Evolutionary conservation across 1,139 yeast genomes (phyloP).

Genomic region (Pichia sp.): DNA sequence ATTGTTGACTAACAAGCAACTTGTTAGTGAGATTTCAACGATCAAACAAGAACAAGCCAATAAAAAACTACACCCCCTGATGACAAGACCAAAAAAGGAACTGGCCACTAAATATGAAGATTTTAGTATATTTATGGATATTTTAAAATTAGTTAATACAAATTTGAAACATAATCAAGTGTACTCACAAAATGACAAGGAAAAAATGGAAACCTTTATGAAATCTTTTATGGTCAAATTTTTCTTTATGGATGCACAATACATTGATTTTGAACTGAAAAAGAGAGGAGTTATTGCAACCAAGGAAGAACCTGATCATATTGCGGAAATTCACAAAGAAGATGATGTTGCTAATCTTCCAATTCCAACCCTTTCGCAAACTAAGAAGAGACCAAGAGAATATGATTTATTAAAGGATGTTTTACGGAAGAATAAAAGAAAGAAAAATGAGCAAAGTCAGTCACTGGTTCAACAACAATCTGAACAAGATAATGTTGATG

Average conservation of each 20-base stretch:
- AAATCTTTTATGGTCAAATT: conserved; percentile 63
- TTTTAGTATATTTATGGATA: conserved; percentile 63
- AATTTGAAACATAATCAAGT: conserved; percentile 64
- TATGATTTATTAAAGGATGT: conserved; percentile 74
- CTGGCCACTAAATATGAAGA: conserved; percentile 64
- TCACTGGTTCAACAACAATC: conserved; percentile 1
- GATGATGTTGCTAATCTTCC: conserved; percentile 13
- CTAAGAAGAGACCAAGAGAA: conserved; percentile 35
- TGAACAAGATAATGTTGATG: conserved; percentile 25
- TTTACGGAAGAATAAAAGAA: conserved; percentile 51
- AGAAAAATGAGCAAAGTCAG: too few relatives aligned
- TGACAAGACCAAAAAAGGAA: conserved; percentile 82
- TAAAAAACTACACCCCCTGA: conserved; percentile 76
- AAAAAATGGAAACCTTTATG: conserved; percentile 63
- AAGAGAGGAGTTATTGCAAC: conserved; percentile 22
- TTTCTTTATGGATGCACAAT: conserved; percentile 45
- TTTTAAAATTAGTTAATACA: conserved; percentile 60
- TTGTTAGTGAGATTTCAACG: conserved; percentile 87
- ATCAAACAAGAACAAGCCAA: conserved; percentile 82
- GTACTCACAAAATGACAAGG: conserved; percentile 79
- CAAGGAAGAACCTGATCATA: conserved; percentile 8
- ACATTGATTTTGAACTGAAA: conserved; percentile 32
- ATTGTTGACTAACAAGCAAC: conserved; percentile 78
- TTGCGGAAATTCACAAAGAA: conserved; percentile 18
- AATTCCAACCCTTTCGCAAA: conserved; percentile 24